These are phyloP conservation scores for Hevea brasiliensis DNA, from an alignment of 345 rosid species.

Conservation along the genomic window DNA sequence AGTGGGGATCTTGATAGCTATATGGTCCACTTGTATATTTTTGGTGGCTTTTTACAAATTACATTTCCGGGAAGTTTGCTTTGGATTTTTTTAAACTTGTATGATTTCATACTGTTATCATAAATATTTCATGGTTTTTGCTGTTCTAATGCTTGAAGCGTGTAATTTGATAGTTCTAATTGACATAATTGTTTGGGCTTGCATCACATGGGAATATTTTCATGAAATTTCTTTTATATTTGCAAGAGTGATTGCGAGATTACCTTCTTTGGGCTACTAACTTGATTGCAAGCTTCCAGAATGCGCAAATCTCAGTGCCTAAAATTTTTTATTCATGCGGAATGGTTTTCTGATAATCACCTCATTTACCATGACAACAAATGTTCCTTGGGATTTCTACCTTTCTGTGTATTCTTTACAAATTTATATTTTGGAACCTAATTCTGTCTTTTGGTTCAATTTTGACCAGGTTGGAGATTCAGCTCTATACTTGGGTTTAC, in stretches of 20 bases:
- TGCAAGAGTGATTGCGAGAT: not conserved
- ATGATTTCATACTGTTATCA: too few relatives aligned
- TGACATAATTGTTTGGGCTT: not conserved
- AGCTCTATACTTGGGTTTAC: constrained; percentile 74
- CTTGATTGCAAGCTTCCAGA: not conserved
- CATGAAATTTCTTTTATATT: not conserved
- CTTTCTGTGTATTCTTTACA: not conserved
- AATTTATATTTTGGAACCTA: not conserved
- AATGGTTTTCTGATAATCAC: not conserved
- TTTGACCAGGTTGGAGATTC: constrained; percentile 82
- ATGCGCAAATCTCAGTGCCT: not conserved
- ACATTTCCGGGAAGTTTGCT: not conserved
- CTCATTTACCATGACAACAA: not conserved
- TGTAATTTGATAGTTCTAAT: not conserved
- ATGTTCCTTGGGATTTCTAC: not conserved
- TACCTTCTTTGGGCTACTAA: not conserved
- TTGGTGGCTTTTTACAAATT: not conserved
- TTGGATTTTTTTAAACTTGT: not conserved
- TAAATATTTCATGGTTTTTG: too few relatives aligned
- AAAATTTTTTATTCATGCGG: not conserved
- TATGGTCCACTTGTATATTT: too few relatives aligned
- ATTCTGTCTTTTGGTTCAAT: constrained; percentile 13
- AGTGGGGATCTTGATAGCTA: not conserved
- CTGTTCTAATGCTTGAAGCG: not conserved
- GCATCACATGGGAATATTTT: not conserved